phyloP scores from a whole-genome alignment of 805 yeast genomes.

The Candida argentea region DNA sequence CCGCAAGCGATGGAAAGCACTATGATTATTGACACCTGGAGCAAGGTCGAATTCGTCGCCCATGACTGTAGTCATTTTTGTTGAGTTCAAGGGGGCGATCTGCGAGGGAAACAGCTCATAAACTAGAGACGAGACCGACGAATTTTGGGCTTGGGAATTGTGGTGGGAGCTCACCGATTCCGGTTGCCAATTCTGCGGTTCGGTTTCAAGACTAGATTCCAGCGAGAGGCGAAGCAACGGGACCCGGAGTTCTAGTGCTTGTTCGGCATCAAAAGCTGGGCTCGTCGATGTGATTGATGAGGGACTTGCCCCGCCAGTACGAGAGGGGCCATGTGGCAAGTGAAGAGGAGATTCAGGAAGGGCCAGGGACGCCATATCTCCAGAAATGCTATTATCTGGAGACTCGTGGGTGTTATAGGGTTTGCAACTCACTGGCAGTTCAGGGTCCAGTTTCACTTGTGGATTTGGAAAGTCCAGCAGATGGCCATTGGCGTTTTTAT shows the following conservation, averaged over 20 bases:
- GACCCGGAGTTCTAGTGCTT: conserved; percentile 19
- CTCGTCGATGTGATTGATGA: conserved; percentile 11
- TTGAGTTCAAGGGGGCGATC: conserved; percentile 5
- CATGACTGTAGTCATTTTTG: conserved; percentile 14
- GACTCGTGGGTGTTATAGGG: not conserved
- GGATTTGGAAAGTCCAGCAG: not conserved
- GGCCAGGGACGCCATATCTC: conserved; percentile 13
- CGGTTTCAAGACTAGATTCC: not conserved
- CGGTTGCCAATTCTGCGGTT: not conserved
- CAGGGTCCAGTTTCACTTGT: not conserved
- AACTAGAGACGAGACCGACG: conserved; percentile 16
- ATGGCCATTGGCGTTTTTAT: too few relatives aligned
- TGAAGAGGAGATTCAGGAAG: conserved; percentile 7
- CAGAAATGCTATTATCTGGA: conserved; percentile 1
- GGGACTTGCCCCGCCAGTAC: not conserved
- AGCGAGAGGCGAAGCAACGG: conserved; percentile 21
- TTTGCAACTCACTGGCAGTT: not conserved
- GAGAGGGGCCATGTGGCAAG: not conserved
- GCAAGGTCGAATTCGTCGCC: conserved; percentile 13
- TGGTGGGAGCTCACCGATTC: not conserved
- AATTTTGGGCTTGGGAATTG: conserved; percentile 6
- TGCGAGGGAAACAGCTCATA: too few relatives aligned
- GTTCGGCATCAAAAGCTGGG: conserved; percentile 8
- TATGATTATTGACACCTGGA: conserved; percentile 6
- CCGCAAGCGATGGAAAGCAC: conserved; percentile 11